These are phyloP conservation scores for Paraphoma sp. DNA, from an alignment of 2,329 filamentous ascomycete species.

Conservation along the genomic window DNA sequence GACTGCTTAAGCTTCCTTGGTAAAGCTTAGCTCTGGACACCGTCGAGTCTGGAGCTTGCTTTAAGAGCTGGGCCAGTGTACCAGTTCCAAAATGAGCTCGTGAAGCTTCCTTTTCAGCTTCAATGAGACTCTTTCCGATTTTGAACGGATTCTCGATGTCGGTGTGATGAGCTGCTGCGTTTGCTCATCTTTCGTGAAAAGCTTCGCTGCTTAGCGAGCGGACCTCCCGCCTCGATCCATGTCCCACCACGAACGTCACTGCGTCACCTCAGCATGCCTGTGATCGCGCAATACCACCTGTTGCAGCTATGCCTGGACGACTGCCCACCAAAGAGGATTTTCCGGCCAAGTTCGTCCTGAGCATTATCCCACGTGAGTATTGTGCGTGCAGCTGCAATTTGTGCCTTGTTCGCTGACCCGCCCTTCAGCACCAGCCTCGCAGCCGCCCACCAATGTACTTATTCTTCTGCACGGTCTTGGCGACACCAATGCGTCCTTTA, in stretches of 20 bases:
- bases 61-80: no score
- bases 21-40: constrained; percentile 32
- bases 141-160: neutral
- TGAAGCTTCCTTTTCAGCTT: neutral
- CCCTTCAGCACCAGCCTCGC: constrained; percentile 47
- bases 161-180: neutral
- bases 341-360: constrained; percentile 47
- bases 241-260: constrained; percentile 18
- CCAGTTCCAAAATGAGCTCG: neutral
- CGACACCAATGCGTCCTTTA: constrained; percentile 74
- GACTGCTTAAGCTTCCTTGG: constrained; percentile 34
- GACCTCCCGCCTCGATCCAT: constrained; percentile 19
- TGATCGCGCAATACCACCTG: constrained; percentile 13
- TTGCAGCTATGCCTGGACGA: constrained; percentile 48
- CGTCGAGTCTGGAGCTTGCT: neutral
- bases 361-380: constrained; percentile 54
- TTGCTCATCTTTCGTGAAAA: constrained; percentile 1
- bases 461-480: constrained; percentile 86
- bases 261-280: constrained; percentile 16
- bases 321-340: constrained; percentile 54
- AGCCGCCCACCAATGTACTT: constrained; percentile 75
- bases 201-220: constrained; percentile 25
- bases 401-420: constrained; percentile 19
- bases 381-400: neutral
- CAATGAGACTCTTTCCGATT: neutral